phyloP scores from a whole-genome alignment of 495 filamentous ascomycete genomes.

The Daldinia concentrica region DNA sequence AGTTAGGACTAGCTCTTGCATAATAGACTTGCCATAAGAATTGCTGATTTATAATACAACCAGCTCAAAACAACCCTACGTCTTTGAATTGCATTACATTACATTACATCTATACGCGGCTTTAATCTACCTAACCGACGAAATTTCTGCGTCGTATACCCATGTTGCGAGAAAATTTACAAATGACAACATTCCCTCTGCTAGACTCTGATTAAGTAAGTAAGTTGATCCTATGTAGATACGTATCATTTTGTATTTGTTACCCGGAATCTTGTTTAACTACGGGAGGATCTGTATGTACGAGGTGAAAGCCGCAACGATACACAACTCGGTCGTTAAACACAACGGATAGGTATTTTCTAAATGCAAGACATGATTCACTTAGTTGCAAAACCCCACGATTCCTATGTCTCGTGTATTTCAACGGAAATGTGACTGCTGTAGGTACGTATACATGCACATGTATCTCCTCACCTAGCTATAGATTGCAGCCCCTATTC shows the following conservation, averaged over 20 bases:
- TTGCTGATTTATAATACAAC: slow-evolving; percentile 31
- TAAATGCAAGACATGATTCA: not conserved
- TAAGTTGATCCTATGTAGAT: not conserved
- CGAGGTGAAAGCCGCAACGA: not conserved
- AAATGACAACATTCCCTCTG: slow-evolving; percentile 24
- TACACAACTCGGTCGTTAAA: not conserved
- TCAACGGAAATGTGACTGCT: too few species aligned
- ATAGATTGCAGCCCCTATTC: not conserved
- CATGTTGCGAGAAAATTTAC: slow-evolving; percentile 30
- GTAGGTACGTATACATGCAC: not conserved
- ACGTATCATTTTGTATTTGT: not conserved
- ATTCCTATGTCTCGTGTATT: not conserved
- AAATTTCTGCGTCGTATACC: slow-evolving; percentile 8
- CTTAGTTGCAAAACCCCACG: not conserved
- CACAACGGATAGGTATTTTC: not conserved
- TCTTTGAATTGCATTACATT: too few species aligned
- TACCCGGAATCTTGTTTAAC: not conserved
- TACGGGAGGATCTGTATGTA: not conserved
- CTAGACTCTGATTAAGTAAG: slow-evolving; percentile 15
- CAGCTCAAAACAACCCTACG: not conserved
- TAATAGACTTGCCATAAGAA: not conserved
- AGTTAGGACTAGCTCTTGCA: slow-evolving; percentile 13
- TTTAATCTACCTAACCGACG: too few species aligned
- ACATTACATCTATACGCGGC: too few species aligned
- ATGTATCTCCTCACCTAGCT: not conserved